Conservation (phyloP, 305 asterid genomes). For the Ajuga reptans region DNA sequence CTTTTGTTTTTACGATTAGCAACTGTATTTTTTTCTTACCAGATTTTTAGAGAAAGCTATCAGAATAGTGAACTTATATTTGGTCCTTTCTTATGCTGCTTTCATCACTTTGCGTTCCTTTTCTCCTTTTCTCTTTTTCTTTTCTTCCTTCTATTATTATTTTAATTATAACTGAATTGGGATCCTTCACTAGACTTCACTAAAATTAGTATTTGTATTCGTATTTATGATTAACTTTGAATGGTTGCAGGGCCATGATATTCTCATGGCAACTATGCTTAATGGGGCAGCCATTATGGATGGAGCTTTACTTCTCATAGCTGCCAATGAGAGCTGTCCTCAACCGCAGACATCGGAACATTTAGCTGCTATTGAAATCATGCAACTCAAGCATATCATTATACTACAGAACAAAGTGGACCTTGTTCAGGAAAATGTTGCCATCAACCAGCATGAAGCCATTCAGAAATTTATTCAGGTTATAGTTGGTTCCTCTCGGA, state of each 20-base stretch:
- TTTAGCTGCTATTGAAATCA: constrained; percentile 89
- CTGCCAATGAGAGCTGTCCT: constrained; percentile 97
- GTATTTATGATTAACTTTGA: constrained; percentile 6
- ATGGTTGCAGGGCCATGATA: constrained; percentile 75
- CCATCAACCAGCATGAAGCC: constrained; percentile 93
- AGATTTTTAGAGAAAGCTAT: too few relatives aligned
- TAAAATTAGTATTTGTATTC: constrained; percentile 7
- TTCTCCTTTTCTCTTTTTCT: too few relatives aligned
- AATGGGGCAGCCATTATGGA: constrained; percentile 99
- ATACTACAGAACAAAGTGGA: constrained; percentile 96
- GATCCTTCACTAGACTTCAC: not conserved
- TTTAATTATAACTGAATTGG: not conserved
- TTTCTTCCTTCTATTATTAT: not conserved
- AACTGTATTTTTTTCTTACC: not conserved
- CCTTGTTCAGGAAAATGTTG: constrained; percentile 90
- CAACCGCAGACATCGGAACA: constrained; percentile 98
- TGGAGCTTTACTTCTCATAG: constrained; percentile 92
- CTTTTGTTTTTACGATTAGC: not conserved
- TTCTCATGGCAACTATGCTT: constrained; percentile 99
- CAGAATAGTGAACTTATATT: too few relatives aligned
- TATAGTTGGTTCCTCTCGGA: constrained; percentile 16
- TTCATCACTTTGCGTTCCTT: not conserved
- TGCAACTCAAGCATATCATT: constrained; percentile 83
- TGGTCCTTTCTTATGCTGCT: not conserved
- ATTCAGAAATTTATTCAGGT: constrained; percentile 90